Evolutionary conservation across 106 monocot species (phyloP).

Genomic region (Dioscorea zingiberensis): DNA sequence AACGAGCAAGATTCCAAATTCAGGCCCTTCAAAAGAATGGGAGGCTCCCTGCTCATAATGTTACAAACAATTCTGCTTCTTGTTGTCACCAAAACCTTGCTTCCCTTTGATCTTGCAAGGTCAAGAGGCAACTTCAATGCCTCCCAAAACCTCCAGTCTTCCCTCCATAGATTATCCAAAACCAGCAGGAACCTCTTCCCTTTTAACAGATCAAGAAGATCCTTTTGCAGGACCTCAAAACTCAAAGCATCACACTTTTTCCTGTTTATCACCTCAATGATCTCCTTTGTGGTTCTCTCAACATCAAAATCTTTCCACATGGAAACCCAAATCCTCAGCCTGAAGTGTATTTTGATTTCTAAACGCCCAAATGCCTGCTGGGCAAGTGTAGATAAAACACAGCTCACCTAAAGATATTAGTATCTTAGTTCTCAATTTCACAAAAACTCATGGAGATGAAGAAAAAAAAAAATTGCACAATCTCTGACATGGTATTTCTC

Average conservation of each 20-base stretch:
- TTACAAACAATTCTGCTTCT: constrained; percentile 10
- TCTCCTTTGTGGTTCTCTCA: constrained; percentile 15
- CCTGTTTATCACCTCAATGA: constrained; percentile 19
- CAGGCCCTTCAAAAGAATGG: constrained; percentile 14
- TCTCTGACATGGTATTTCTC: no score
- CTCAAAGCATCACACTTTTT: constrained; percentile 4
- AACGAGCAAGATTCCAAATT: constrained; percentile 19
- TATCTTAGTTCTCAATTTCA: no score
- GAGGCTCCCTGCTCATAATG: background rate
- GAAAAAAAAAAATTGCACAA: no score
- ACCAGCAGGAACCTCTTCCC: constrained; percentile 37
- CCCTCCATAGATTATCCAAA: constrained; percentile 30
- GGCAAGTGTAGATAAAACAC: constrained; percentile 44
- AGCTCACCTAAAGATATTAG: no score
- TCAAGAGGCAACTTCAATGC: constrained; percentile 10
- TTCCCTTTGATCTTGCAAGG: constrained; percentile 17
- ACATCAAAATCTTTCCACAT: constrained; percentile 16
- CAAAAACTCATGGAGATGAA: no score
- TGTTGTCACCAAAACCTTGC: constrained; percentile 22
- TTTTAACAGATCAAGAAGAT: constrained; percentile 4
- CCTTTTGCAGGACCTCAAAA: constrained; percentile 18
- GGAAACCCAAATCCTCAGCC: constrained; percentile 31
- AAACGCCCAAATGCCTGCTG: constrained; percentile 16
- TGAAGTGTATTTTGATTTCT: background rate
- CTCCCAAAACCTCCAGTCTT: constrained; percentile 23